Conservation (phyloP, 2,329 filamentous ascomycete genomes). For the Teratosphaeriaceae sp. region DNA sequence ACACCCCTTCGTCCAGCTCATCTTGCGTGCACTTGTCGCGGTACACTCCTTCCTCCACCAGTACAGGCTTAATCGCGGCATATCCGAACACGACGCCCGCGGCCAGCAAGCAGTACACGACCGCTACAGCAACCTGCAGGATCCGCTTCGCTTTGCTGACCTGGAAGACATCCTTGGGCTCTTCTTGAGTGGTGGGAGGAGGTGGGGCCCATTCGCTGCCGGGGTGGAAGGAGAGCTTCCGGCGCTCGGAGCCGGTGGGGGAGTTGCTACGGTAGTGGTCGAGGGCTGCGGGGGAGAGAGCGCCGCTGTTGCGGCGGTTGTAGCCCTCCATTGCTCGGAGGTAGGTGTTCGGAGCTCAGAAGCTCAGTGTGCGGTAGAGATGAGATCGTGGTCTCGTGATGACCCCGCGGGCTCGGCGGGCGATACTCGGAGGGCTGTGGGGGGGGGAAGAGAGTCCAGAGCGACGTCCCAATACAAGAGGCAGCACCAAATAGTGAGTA, state of each 20-base stretch:
- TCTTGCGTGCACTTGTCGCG: constrained; percentile 53
- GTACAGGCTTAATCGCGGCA: constrained; percentile 73
- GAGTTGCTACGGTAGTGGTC: constrained; percentile 19
- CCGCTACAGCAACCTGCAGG: constrained; percentile 57
- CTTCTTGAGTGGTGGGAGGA: constrained; percentile 31
- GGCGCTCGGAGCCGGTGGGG: constrained; percentile 33
- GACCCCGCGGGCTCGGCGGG: not conserved
- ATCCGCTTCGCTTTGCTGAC: constrained; percentile 48
- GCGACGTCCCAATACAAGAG: no score
- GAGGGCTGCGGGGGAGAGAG: not conserved
- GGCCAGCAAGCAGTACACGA: constrained; percentile 67
- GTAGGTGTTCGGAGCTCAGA: not conserved
- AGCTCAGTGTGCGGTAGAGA: not conserved
- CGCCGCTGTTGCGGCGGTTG: not conserved
- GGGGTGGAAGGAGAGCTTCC: constrained; percentile 46
- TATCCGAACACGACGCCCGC: constrained; percentile 80
- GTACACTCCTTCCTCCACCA: constrained; percentile 68
- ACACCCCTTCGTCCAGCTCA: constrained; percentile 43
- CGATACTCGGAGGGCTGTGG: no score
- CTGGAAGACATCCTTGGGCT: constrained; percentile 45
- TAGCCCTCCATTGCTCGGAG: not conserved
- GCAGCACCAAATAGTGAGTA: no score
- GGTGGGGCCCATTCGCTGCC: constrained; percentile 41
- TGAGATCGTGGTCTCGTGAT: not conserved
- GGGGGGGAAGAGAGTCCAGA: no score